Percentiles rank a stretch among this genome's conserved stretches.
Conservation (phyloP, 2,329 filamentous ascomycete genomes). For the Didymella arachidicola region DNA sequence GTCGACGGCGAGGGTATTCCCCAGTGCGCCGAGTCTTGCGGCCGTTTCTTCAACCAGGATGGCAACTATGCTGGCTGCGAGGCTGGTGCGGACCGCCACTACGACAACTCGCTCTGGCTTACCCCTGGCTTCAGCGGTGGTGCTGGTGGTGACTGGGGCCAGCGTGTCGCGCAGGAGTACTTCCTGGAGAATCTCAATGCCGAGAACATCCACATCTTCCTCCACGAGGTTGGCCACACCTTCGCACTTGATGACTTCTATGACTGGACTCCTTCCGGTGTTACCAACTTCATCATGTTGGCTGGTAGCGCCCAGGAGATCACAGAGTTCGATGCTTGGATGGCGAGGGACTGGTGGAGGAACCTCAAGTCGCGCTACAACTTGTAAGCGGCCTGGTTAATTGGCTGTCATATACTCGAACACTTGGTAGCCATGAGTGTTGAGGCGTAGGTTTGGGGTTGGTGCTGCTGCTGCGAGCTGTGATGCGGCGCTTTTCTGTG, state of each 20-base stretch:
- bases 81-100: conserved; percentile 52
- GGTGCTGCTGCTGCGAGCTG: neutral
- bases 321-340: conserved; percentile 61
- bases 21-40: conserved; percentile 54
- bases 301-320: conserved; percentile 54
- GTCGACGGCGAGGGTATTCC: conserved; percentile 53
- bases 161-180: conserved; percentile 56
- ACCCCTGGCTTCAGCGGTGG: conserved; percentile 57
- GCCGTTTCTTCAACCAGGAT: conserved; percentile 57
- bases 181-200: conserved; percentile 51
- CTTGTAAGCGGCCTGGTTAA: conserved; percentile 15
- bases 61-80: conserved; percentile 54
- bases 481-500: neutral
- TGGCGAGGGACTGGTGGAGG: conserved; percentile 59
- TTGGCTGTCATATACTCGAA: no score
- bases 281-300: conserved; percentile 57
- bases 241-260: conserved; percentile 56
- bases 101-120: conserved; percentile 59
- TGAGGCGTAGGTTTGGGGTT: neutral
- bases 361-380: conserved; percentile 39
- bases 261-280: conserved; percentile 56
- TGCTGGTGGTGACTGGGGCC: conserved; percentile 59
- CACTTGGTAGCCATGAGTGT: neutral
- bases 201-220: conserved; percentile 55
- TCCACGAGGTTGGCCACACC: conserved; percentile 58